A percentile compares a stretch with the other conserved stretches of the same genome.
Evolutionary conservation across 148 eudicot species (phyloP).

Genomic region (Spergularia bocconei): DNA sequence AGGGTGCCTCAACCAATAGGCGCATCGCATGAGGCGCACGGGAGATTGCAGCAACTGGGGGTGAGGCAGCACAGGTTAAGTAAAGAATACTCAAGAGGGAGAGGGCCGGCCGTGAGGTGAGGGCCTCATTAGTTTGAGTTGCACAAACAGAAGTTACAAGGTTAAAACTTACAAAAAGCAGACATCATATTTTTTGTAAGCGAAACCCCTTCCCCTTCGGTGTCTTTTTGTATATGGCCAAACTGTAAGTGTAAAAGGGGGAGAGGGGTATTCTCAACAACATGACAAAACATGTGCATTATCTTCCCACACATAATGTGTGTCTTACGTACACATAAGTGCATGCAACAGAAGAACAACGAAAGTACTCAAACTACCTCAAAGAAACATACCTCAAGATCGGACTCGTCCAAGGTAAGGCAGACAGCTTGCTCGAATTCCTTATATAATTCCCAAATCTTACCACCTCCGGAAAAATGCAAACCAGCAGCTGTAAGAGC

Average conservation of each 20-base stretch:
- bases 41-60: no score
- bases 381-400: constrained; percentile 37
- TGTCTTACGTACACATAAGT: neutral
- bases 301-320: neutral
- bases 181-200: no score
- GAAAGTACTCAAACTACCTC: neutral
- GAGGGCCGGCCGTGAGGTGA: no score
- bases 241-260: neutral
- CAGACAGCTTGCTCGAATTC: constrained; percentile 73
- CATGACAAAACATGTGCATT: neutral
- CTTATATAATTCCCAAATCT: constrained; percentile 84
- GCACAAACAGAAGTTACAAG: no score
- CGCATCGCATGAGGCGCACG: no score
- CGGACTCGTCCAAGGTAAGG: constrained; percentile 48
- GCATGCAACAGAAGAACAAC: neutral
- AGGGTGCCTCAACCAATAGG: no score
- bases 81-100: no score
- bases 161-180: no score
- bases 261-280: neutral
- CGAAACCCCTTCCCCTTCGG: no score
- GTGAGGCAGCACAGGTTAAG: no score
- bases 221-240: neutral
- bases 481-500: constrained; percentile 85
- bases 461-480: constrained; percentile 79
- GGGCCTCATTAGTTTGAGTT: no score